Evolutionary conservation across 257 asterid species (phyloP), one percentile per base, ranked within the genome.

Genomic region (Gentiana dahurica): DNA sequence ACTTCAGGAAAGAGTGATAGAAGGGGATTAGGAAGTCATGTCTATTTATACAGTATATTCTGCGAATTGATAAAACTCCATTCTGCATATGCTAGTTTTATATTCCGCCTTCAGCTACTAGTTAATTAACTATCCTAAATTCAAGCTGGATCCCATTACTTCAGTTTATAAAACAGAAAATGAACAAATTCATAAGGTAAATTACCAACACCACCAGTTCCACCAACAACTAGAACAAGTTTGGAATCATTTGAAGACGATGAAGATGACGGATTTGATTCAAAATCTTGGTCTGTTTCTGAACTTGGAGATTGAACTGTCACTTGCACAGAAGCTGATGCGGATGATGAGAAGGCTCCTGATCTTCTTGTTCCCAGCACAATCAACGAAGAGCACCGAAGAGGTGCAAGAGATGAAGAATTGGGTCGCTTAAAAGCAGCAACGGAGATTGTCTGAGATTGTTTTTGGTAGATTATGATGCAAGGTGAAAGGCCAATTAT

Each of bases 201-300:
- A 61, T 58, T 79, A 89, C 97, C 97, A 62, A 90, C 97, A 38
- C 97, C 97, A n/a, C 97, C 97, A 48, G 96, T 75, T 72, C 91
- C 96, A 39, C 97, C 97, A 71, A 84, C 79, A 33, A 90, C 97
- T 57, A 90, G 95, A 71, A 90, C 95, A 2, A 84, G 82, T 84
- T 82, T 90, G 32, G 91, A 77, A 15, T 81, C 70, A 44, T 85
- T 66, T 1, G 79, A 65, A 3, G 54, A 35, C 8, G 53, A 45
- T 60, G 63, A 37, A 53, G 56, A 1, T 11, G 49, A 35, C 6
- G 46, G 46, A 5, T 5, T 41, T 10, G 46, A 10, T 39, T 46
- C 61, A 24, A 77, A 65, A 63, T 69, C 74, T 51, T 64, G 69
- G 12, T 57, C 44, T 36, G 76, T 49, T 4, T 72, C 78, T 44